Percentiles rank a stretch among this genome's conserved stretches.
Conservation (phyloP, 2,329 filamentous ascomycete species). For the Venturia carpophila region DNA sequence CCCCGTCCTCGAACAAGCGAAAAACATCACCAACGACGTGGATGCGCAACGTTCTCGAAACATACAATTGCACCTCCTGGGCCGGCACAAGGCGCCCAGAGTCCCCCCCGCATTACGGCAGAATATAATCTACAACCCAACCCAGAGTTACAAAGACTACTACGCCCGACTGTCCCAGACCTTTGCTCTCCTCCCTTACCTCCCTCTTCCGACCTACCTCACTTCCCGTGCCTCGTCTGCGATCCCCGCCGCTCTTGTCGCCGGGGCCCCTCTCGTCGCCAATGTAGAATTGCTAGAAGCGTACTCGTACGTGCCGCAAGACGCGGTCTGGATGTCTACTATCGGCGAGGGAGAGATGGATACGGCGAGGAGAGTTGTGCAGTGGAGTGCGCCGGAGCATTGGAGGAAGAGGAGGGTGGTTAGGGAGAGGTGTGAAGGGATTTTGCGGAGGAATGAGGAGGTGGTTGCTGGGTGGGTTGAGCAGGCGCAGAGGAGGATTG, state of each 20-base stretch:
- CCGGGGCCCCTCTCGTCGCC: slow-evolving; percentile 25
- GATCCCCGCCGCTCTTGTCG: slow-evolving; percentile 26
- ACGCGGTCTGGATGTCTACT: slow-evolving; percentile 25
- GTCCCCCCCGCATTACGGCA: not conserved
- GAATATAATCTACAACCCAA: slow-evolving; percentile 25
- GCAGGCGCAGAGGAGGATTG: not conserved
- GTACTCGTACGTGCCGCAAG: slow-evolving; percentile 26
- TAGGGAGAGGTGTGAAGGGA: not conserved
- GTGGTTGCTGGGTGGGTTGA: slow-evolving; percentile 5
- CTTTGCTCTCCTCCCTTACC: slow-evolving; percentile 26
- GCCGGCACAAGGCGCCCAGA: slow-evolving; percentile 17
- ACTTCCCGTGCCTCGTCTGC: slow-evolving; percentile 22
- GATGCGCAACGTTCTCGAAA: not conserved
- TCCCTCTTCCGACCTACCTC: slow-evolving; percentile 24
- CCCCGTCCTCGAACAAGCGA: slow-evolving; percentile 2
- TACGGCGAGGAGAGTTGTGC: slow-evolving; percentile 25
- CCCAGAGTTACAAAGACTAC: slow-evolving; percentile 26
- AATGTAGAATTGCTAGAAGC: slow-evolving; percentile 23
- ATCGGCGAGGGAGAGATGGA: slow-evolving; percentile 26
- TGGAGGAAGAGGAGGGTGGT: slow-evolving; percentile 18
- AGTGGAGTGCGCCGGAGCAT: slow-evolving; percentile 42
- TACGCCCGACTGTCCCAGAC: slow-evolving; percentile 25
- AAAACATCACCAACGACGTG: slow-evolving; percentile 4
- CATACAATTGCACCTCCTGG: slow-evolving; percentile 14
- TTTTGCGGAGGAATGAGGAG: not conserved